Evolutionary conservation across 2,329 filamentous ascomycete genomes (phyloP), one percentile per base, ranked within the genome.

Genomic region (Pezicula carpinea): DNA sequence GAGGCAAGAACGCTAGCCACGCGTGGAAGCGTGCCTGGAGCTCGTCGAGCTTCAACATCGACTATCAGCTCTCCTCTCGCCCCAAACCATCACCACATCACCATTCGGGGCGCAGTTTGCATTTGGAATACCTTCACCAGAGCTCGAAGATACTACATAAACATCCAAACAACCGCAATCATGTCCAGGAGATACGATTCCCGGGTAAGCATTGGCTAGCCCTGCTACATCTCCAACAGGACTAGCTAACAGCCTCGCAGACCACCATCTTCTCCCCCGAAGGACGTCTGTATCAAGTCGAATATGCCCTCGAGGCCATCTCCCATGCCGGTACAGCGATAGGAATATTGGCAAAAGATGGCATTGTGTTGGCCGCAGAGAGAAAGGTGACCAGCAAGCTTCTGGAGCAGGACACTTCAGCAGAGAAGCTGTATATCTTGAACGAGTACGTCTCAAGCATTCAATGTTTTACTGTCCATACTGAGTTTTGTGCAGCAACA

Each of bases 261-360:
- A 99, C 93, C 62, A 99, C 93, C 68, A 99, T 99, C 80, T 99
- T 99, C 83, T 99, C 93, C 52, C 93, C 93, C 51, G 93, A 99
- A 75, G 93, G 93, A 56, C 91, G 93, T 65, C 82, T 99, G 52
- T 99, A 99, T 72, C 93, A 99, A 73, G 93, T 99, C 63, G 93
- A 99, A 81, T 99, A 99, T 79, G 95, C 93, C 21, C 82, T 99
- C 44, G 93, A 99, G 71, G 93, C 93, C 66, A 99, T 99, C 66
- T 99, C 93, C 58, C 93, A 99, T 64, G 93, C 93, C 59, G 93
- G 93, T 60, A 99, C 93, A 42, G 93, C 93, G 57, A 84, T 99
- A 62, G 93, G 93, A 47, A 96, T 99, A 65, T 79, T 99, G 57
- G 93, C 95, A 57, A 91, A 95, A 71, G 93, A 99, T 81, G 93